phyloP scores from a whole-genome alignment of 441 rosid genomes.

The Breynia disticha region DNA sequence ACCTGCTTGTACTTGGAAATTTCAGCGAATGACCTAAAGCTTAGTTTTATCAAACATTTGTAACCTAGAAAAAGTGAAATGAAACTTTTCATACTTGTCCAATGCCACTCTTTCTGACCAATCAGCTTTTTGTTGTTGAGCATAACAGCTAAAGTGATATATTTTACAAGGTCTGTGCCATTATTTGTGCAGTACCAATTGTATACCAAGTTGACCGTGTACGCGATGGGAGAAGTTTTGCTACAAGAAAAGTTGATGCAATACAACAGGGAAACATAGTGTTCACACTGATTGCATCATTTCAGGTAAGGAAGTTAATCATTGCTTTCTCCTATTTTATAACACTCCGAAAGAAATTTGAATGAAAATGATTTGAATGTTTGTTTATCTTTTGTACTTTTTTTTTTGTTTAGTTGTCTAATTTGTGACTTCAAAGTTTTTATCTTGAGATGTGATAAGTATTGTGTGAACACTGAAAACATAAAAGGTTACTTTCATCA shows the following conservation, averaged over 20 bases:
- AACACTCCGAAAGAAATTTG: neutral
- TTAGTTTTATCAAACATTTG: neutral
- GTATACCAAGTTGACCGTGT: conserved; percentile 66
- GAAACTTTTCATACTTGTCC: neutral
- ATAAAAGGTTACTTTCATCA: no score
- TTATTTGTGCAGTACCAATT: conserved; percentile 60
- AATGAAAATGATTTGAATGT: neutral
- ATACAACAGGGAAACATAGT: conserved; percentile 67
- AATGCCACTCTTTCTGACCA: neutral
- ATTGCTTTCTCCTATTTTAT: neutral
- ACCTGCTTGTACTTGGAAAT: neutral
- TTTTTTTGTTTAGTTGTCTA: no score
- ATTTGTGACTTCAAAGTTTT: no score
- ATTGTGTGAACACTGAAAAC: no score
- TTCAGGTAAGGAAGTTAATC: conserved; percentile 47
- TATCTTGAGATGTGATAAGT: no score
- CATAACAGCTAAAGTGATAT: conserved; percentile 3
- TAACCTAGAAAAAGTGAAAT: neutral
- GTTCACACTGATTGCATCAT: conserved; percentile 79
- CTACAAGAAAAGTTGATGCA: conserved; percentile 88
- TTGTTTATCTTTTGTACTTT: no score
- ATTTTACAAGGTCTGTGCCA: neutral
- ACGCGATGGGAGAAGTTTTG: conserved; percentile 91
- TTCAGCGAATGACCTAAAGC: no score
- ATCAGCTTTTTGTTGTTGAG: neutral